phyloP scores from a whole-genome alignment of 257 asterid species.

The Capsicum baccatum region DNA sequence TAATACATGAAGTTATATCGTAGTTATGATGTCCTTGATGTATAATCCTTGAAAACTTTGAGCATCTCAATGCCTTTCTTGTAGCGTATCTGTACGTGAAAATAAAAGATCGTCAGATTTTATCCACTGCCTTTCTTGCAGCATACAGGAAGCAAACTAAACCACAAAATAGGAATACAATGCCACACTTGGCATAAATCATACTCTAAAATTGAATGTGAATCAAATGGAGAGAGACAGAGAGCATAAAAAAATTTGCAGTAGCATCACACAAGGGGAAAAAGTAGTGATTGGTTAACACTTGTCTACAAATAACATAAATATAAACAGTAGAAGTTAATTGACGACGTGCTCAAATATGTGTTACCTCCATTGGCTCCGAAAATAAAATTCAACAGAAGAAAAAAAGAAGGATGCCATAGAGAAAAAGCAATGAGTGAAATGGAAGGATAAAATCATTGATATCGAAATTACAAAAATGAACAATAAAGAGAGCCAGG shows the following conservation, averaged over 20 bases:
- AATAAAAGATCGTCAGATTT: conserved; percentile 24
- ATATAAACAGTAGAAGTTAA: neutral
- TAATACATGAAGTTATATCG: conserved; percentile 91
- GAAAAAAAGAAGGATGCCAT: neutral
- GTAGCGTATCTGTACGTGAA: conserved; percentile 57
- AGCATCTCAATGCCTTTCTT: conserved; percentile 88
- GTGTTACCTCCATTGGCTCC: conserved; percentile 10
- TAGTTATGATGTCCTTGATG: conserved; percentile 60
- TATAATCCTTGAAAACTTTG: conserved; percentile 57
- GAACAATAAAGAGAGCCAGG: neutral
- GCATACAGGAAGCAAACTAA: neutral
- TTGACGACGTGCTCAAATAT: neutral
- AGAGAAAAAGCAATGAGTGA: neutral
- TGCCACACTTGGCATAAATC: neutral
- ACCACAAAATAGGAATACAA: neutral
- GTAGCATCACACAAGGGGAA: neutral
- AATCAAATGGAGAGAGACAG: neutral
- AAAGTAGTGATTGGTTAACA: neutral
- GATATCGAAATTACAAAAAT: neutral
- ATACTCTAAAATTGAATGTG: neutral
- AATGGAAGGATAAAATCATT: neutral
- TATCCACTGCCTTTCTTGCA: neutral
- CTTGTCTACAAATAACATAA: neutral
- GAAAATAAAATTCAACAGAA: neutral
- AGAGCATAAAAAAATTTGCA: neutral